phyloP scores from a whole-genome alignment of 495 filamentous ascomycete genomes.

The Penicillium coffeae region DNA sequence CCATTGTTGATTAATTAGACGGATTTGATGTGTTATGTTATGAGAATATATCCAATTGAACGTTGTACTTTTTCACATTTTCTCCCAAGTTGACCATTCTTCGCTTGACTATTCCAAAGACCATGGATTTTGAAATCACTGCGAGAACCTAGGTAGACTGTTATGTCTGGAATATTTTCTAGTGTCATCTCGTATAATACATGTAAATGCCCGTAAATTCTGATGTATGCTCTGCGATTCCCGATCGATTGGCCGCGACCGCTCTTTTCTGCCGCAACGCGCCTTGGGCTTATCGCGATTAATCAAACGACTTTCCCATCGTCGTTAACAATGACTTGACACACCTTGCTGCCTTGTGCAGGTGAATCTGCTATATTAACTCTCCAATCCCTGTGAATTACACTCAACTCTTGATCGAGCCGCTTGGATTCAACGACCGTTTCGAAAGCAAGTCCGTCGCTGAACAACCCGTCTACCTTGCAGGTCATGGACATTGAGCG shows the following conservation, averaged over 20 bases:
- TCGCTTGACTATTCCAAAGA: not conserved
- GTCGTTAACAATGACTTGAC: not conserved
- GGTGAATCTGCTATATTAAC: too few species aligned
- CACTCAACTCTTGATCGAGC: too few species aligned
- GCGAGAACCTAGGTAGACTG: not conserved
- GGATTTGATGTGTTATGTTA: not conserved
- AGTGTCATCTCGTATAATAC: too few species aligned
- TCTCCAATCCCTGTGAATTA: too few species aligned
- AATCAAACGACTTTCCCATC: not conserved
- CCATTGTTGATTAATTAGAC: constrained; percentile 2
- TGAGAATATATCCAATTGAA: constrained; percentile 1
- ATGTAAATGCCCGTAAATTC: too few species aligned
- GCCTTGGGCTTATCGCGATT: not conserved
- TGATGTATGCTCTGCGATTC: too few species aligned
- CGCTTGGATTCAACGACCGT: too few species aligned
- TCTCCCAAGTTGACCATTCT: not conserved
- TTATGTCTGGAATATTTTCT: too few species aligned
- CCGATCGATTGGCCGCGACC: too few species aligned
- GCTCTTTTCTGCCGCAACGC: not conserved
- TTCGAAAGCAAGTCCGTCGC: too few species aligned
- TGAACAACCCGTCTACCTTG: too few species aligned
- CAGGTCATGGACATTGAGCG: not conserved
- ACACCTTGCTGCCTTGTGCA: not conserved
- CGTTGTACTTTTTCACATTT: not conserved
- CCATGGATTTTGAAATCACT: not conserved